phyloP scores from a whole-genome alignment of 176 grass and related monocot genomes.

The Triticum monococcum region DNA sequence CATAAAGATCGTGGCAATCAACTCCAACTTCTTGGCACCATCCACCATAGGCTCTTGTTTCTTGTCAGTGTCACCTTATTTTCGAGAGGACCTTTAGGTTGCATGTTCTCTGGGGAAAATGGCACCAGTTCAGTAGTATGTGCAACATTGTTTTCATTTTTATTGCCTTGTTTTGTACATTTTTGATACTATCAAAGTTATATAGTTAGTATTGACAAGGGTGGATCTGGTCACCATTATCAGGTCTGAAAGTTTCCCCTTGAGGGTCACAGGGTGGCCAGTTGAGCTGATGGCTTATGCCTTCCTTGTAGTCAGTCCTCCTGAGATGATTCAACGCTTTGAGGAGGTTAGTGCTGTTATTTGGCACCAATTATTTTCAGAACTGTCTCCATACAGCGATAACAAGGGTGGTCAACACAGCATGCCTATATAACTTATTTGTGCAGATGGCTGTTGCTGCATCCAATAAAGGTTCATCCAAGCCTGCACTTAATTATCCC shows the following conservation, averaged over 20 bases:
- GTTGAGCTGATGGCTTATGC: slow-evolving; percentile 98
- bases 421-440: slow-evolving; percentile 16
- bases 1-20: not conserved
- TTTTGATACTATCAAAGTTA: slow-evolving; percentile 1
- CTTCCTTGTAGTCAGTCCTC: slow-evolving; percentile 85
- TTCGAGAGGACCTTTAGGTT: not conserved
- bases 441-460: slow-evolving; percentile 90
- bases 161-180: slow-evolving; percentile 9
- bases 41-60: not conserved
- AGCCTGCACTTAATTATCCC: slow-evolving; percentile 56
- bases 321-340: slow-evolving; percentile 63
- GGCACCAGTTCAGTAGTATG: not conserved
- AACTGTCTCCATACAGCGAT: not conserved
- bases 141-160: slow-evolving; percentile 3
- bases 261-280: slow-evolving; percentile 91
- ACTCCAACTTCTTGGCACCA: not conserved
- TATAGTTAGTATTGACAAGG: slow-evolving; percentile 25
- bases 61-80: not conserved
- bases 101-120: not conserved
- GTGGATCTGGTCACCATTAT: slow-evolving; percentile 34
- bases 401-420: not conserved
- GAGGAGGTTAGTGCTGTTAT: slow-evolving; percentile 63
- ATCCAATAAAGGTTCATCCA: slow-evolving; percentile 63
- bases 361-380: slow-evolving; percentile 17
- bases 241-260: slow-evolving; percentile 82